A percentile compares a stretch with the other conserved stretches of the same genome.
phyloP scores from a whole-genome alignment of 257 asterid species.

The Plantago elongata region DNA sequence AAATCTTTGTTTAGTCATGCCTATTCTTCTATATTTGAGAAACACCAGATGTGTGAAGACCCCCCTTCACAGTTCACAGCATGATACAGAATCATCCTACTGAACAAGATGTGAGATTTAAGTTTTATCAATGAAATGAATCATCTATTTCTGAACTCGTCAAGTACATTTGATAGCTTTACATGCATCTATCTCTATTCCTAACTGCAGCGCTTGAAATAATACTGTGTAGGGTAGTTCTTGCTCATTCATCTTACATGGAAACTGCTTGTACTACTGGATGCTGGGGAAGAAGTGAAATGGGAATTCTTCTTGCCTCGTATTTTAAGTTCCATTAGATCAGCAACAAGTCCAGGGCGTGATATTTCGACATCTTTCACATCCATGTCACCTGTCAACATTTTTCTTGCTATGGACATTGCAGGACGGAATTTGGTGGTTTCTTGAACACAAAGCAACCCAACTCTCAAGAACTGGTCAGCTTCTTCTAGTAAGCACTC shows the following conservation, averaged over 20 bases:
- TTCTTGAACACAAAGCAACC: slow-evolving; percentile 77
- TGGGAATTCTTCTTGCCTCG: slow-evolving; percentile 32
- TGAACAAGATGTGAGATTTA: slow-evolving; percentile 2
- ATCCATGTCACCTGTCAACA: slow-evolving; percentile 48
- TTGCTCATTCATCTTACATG: slow-evolving; percentile 13
- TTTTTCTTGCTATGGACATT: slow-evolving; percentile 55
- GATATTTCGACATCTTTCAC: slow-evolving; percentile 29
- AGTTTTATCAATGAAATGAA: slow-evolving; percentile 14
- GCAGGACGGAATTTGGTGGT: slow-evolving; percentile 51
- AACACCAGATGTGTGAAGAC: no score
- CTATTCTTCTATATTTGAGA: no score
- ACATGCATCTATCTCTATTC: slow-evolving; percentile 7
- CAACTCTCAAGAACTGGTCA: slow-evolving; percentile 44
- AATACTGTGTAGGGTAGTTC: not conserved
- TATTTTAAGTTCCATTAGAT: slow-evolving; percentile 58
- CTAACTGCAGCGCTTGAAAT: slow-evolving; percentile 10
- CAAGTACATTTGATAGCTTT: slow-evolving; percentile 6
- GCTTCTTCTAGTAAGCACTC: slow-evolving; percentile 47
- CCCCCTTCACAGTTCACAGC: no score
- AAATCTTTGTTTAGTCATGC: no score
- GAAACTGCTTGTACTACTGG: slow-evolving; percentile 35
- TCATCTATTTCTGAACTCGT: slow-evolving; percentile 7
- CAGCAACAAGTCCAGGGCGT: slow-evolving; percentile 61
- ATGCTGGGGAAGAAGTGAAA: slow-evolving; percentile 41
- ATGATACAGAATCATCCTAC: not conserved